These are phyloP conservation scores for Xylariaceae sp. DNA, from an alignment of 2,329 filamentous ascomycete species.

Conservation along the genomic window DNA sequence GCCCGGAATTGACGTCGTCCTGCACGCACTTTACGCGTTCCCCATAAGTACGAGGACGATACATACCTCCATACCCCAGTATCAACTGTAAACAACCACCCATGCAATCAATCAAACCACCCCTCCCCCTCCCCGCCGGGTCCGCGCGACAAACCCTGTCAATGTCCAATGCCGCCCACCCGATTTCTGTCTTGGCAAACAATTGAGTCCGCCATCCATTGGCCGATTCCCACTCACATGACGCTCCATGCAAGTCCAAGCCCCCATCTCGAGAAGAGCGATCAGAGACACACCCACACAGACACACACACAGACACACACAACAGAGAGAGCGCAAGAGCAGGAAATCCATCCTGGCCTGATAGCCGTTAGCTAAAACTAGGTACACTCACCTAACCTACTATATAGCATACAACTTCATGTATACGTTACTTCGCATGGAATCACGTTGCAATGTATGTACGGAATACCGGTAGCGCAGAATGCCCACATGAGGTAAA, in stretches of 20 bases:
- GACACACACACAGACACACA: neutral
- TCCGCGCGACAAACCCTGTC: conserved; percentile 12
- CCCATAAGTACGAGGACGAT: too few species aligned
- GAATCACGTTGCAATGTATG: too few species aligned
- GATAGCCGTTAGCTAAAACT: too few species aligned
- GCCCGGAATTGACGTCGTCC: neutral
- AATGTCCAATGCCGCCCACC: conserved; percentile 2
- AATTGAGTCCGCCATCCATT: conserved; percentile 5
- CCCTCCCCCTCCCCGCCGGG: conserved; percentile 1
- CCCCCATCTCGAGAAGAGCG: neutral
- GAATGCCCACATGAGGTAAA: too few species aligned
- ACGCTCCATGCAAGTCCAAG: conserved; percentile 11
- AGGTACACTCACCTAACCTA: too few species aligned
- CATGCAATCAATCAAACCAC: conserved; percentile 17
- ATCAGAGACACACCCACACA: neutral
- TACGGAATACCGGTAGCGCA: too few species aligned
- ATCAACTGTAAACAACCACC: neutral
- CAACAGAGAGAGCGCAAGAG: too few species aligned
- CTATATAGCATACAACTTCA: too few species aligned
- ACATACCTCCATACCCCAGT: neutral
- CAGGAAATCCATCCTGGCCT: too few species aligned
- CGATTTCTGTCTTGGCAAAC: conserved; percentile 12
- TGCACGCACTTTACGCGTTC: conserved; percentile 15
- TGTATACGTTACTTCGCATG: too few species aligned
- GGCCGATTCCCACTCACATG: conserved; percentile 14